Evolutionary conservation across 2,329 filamentous ascomycete genomes (phyloP).

Genomic region (Xylaria sp.): DNA sequence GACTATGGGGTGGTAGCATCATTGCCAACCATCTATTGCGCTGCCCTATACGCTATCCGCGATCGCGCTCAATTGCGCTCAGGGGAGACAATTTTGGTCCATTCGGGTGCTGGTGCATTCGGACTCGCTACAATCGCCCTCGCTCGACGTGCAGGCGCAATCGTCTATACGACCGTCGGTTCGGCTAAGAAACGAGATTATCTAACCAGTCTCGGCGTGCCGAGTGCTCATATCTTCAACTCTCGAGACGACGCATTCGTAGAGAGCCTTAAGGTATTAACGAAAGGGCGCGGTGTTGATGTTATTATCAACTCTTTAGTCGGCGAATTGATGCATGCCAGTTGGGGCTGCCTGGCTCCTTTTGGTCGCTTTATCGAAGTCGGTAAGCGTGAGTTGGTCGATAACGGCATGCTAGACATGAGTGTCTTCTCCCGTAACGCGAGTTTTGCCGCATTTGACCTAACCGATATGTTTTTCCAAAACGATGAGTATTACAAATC

Average conservation of each 20-base stretch:
- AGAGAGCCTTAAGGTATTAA: constrained; percentile 30
- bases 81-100: constrained; percentile 42
- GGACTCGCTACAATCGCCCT: not conserved
- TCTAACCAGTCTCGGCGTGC: constrained; percentile 38
- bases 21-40: constrained; percentile 16
- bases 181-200: constrained; percentile 25
- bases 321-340: constrained; percentile 44
- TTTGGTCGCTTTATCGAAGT: constrained; percentile 51
- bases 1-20: constrained; percentile 28
- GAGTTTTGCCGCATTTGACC: constrained; percentile 49
- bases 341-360: constrained; percentile 45
- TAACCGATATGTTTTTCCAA: constrained; percentile 32
- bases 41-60: constrained; percentile 41
- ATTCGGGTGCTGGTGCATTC: constrained; percentile 33
- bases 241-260: constrained; percentile 41
- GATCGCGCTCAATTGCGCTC: constrained; percentile 35
- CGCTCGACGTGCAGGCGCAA: not conserved
- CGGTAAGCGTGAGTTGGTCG: constrained; percentile 45
- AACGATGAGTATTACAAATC: constrained; percentile 11
- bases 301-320: constrained; percentile 49
- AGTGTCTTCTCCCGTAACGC: constrained; percentile 47
- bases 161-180: constrained; percentile 39
- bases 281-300: constrained; percentile 43
- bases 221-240: constrained; percentile 41
- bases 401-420: constrained; percentile 48